Base-by-base conservation (phyloP, 73 alveolate species). In the Paraurostyla sp. region DNA sequence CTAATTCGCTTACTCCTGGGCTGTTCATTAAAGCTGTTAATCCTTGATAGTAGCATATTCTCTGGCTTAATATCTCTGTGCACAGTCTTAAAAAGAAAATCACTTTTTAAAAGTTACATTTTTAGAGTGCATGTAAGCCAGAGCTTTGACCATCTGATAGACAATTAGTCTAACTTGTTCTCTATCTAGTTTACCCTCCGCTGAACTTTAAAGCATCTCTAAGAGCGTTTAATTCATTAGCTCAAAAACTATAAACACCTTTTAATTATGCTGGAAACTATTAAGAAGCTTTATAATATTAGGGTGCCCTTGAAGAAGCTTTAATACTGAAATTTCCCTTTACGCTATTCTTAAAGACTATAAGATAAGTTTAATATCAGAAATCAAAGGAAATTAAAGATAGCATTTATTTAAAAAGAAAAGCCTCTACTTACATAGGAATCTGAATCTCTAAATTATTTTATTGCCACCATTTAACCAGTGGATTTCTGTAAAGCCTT, bases 61-160 rank as follows among this genome's bases (percentile, higher is more conserved):
- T 78, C 89, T 4, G 89, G 89, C 62, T 78, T 78, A 0, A 78
- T 78, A 27, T 78, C 89, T 54, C 89, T 78, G 78, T 78, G 89
- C 6, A 73, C 87, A 73, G 87, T 57, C 87, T 73, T 22, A 43
- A 48, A 27, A 45, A 7, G 3, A 43, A 11, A 62, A 22, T 35
- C 16, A 65, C 25, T 16, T 16, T 13, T 16, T 6, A 18, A n/a
- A 29, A 50, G 6, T 40, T 73, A 73, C 87, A 73, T 73, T 73
- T 48, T 48, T 45, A 50, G 87, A 40, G 32, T 73, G 87, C 87
- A 73, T 73, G 59, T 23, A 50, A 15, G 49, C 52, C 9, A 73
- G 71, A 27, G 87, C 87, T 30, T 48, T 42, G 32, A 73, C 87
- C 87, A 73, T 73, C 42, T 73, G 71, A 45, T 73, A 73, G 4